Evolutionary conservation across 768 basidiomycete genomes (phyloP).

Genomic region (Agrocybe pediades): DNA sequence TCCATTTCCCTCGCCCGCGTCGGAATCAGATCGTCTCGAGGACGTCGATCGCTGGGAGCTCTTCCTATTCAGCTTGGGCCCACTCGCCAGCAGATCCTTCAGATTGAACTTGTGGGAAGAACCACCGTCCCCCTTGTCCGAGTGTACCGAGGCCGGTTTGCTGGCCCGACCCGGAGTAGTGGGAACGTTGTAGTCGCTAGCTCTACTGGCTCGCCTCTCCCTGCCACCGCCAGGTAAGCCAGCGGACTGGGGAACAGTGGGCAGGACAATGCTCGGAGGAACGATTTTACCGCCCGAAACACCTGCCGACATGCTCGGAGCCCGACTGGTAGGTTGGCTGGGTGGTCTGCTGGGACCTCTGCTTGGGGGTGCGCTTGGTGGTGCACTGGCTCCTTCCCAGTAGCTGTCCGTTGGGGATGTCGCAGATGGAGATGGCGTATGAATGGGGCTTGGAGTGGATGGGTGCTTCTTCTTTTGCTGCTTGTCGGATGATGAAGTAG

Average conservation of each 20-base stretch:
- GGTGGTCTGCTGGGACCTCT: slow-evolving; percentile 61
- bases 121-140: slow-evolving; percentile 51
- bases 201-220: slow-evolving; percentile 27
- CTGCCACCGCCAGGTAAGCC: slow-evolving; percentile 14
- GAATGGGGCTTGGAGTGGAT: slow-evolving; percentile 22
- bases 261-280: slow-evolving; percentile 13
- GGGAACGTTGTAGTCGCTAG: slow-evolving; percentile 23
- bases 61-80: slow-evolving; percentile 74
- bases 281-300: slow-evolving; percentile 37
- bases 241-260: slow-evolving; percentile 3
- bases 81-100: slow-evolving; percentile 73
- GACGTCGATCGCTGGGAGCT: slow-evolving; percentile 69
- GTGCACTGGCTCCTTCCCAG: slow-evolving; percentile 51
- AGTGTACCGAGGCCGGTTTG: slow-evolving; percentile 47
- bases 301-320: slow-evolving; percentile 50
- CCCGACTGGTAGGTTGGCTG: slow-evolving; percentile 49
- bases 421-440: slow-evolving; percentile 40
- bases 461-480: slow-evolving; percentile 24
- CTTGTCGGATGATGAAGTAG: slow-evolving; percentile 40
- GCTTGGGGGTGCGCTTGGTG: slow-evolving; percentile 63
- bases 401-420: slow-evolving; percentile 62
- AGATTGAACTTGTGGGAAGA: slow-evolving; percentile 81
- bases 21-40: slow-evolving; percentile 69
- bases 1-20: slow-evolving; percentile 33
- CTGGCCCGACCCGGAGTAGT: slow-evolving; percentile 27